Evolutionary conservation across 306 rosid species (phyloP), one percentile per base, ranked within the genome.

Genomic region (Cucumis cinereus): DNA sequence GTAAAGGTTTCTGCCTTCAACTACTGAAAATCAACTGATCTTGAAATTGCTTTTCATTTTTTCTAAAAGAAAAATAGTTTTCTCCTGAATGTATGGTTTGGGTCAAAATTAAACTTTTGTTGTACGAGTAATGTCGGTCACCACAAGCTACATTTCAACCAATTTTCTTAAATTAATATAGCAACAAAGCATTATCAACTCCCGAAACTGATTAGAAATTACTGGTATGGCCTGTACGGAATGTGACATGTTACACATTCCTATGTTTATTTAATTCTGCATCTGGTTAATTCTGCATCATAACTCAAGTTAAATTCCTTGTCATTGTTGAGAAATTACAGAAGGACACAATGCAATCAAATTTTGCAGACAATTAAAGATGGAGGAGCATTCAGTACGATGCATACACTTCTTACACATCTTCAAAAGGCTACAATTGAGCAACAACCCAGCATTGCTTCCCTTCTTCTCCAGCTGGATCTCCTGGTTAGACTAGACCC

Each of bases 361-460:
- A 85, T 91, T 60, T 81, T 93, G 75, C 96, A 89, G 80, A 86
- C 71, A 78, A 89, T 93, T 75, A 93, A 83, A 91, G 94, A 93
- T 67, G 96, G 87, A 82, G 94, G 94, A 79, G 89, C 93, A 75
- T 90, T 91, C 77, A 91, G 98, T 79, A 85, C 90, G 60, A 90
- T 91, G 97, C 98, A 91, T 76, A 89, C 91, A 4, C 87, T 93
- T 87, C 93, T 93, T 41, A 93, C 87, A 45, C 81, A 91, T 84
- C 98, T 93, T 81, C 97, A 90, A 86, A 91, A 85, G 94, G 96
- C 98, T 79, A 92, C 96, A n/a, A 88, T 87, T 86, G 97, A 90
- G 73, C 92, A 91, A 69, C 91, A 87, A 78, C 87, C 86, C 72
- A 83, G 89, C 59, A 79, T 87, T 63, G 92, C 96, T 41, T 84